Percentiles rank a stretch among this genome's conserved stretches.
These are phyloP conservation scores for Ramaria rubella DNA, from an alignment of 768 basidiomycete genomes.

Conservation along the genomic window DNA sequence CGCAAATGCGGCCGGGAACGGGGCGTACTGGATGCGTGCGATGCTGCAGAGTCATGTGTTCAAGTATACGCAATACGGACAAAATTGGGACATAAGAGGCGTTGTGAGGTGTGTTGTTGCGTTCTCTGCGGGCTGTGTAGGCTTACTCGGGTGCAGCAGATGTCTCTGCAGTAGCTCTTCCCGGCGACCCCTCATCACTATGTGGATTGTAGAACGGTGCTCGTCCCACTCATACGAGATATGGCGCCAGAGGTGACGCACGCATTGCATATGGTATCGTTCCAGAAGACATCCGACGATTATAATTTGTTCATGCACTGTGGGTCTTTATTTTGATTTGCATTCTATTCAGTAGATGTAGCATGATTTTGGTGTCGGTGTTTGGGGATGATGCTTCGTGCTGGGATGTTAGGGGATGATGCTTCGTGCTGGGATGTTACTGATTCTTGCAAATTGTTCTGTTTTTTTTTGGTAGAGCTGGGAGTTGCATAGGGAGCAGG, in stretches of 20 bases:
- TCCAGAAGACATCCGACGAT: conserved; percentile 26
- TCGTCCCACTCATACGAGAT: conserved; percentile 3
- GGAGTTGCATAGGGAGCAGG: not conserved
- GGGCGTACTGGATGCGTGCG: conserved; percentile 34
- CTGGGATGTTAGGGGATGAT: no score
- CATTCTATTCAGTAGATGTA: no score
- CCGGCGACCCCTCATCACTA: not conserved
- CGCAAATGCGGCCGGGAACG: conserved; percentile 33
- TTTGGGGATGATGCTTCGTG: no score
- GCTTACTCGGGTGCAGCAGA: not conserved
- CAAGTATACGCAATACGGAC: conserved; percentile 13
- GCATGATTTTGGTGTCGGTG: no score
- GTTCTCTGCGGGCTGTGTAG: not conserved
- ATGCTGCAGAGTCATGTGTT: conserved; percentile 32
- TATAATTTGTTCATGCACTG: conserved; percentile 16
- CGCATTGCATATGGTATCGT: conserved; percentile 8
- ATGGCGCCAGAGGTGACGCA: conserved; percentile 17
- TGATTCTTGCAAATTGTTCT: no score
- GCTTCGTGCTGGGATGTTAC: no score
- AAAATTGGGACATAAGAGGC: conserved; percentile 7
- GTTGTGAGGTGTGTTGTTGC: not conserved
- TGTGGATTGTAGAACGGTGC: not conserved
- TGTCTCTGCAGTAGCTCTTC: not conserved
- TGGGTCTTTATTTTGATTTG: no score
- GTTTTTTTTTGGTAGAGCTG: no score